Evolutionary conservation across 73 alveolate genomes (phyloP).

Genomic region (Paramecium biaurelia): DNA sequence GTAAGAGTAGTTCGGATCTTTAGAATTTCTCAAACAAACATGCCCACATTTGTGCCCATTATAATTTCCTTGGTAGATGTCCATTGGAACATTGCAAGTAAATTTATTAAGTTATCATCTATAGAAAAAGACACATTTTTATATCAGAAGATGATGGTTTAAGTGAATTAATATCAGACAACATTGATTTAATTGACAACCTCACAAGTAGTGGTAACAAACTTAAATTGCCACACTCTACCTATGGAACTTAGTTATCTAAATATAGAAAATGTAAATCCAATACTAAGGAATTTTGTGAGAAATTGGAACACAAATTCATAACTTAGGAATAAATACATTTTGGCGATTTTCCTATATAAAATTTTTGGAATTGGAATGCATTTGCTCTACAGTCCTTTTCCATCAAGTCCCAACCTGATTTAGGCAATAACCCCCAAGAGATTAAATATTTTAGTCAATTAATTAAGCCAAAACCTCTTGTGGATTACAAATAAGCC

Average conservation of each 20-base stretch:
- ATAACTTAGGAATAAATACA: background rate
- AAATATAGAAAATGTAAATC: conserved; percentile 6
- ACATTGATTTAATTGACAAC: background rate
- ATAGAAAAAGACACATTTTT: background rate
- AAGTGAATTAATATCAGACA: conserved; percentile 29
- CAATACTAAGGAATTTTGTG: background rate
- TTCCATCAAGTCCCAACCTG: background rate
- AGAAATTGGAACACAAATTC: conserved; percentile 1
- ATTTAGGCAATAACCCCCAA: background rate
- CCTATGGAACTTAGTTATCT: conserved; percentile 8
- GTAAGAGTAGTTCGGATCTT: background rate
- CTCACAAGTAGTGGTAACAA: background rate
- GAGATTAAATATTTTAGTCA: background rate
- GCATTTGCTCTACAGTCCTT: background rate
- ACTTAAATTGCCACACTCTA: background rate
- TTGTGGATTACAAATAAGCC: background rate
- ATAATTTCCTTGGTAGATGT: conserved; percentile 2
- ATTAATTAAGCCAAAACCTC: background rate
- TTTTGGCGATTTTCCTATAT: background rate
- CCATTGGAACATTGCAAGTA: background rate
- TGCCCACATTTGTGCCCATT: conserved; percentile 22
- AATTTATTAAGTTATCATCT: no score
- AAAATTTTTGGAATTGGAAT: background rate
- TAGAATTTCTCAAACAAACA: background rate
- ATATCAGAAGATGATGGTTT: background rate